Base-by-base conservation (phyloP, 305 asterid genomes). In the Caryopteris hybrid region DNA sequence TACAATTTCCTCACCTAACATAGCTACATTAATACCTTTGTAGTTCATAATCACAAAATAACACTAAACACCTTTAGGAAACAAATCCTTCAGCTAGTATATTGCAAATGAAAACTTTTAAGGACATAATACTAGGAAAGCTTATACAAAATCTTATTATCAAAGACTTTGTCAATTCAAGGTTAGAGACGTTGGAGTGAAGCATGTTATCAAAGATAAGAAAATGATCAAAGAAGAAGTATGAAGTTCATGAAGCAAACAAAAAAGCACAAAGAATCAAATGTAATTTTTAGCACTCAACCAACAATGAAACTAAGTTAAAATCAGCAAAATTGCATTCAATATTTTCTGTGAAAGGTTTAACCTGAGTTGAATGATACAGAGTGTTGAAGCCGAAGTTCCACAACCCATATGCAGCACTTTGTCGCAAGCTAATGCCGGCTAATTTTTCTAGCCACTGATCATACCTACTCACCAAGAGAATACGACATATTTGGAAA, bases 341-440 rank as follows among this genome's bases (percentile, higher is more conserved):
- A 23, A 16, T 21, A 63, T 59, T 17, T 25, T 20, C 45, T 7
- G 43, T 39, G 54, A 51, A 73, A 69, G 72, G 64, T 61, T 76
- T 60, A 61, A 94, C 99, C 98, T 91, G 98, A 50, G 96, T 84
- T 65, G 98, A 78, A 78, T 91, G 99, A 78, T 91, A 94, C 33
- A 94, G 85, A 52, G 85, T 81, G 83, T 91, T 86, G 85, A 91
- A 94, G 78, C 96, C 79, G 76, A 89, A 82, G 81, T 83, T 94
- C 99, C 99, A 94, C 64, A 86, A 66, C 56, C 99, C 99, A 72
- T 94, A 91, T 54, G 99, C 97, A 81, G 99, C 97, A 83, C 96
- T 91, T 68, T 91, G 96, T 69, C 96, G 88, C 84, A 94, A 79
- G 82, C 89, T 81, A 80, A 88, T 69, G 74, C 85, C 80, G 59